A percentile compares a stretch with the other conserved stretches of the same genome.
Conservation (phyloP, 345 rosid genomes). For the Odontarrhena argentea region DNA sequence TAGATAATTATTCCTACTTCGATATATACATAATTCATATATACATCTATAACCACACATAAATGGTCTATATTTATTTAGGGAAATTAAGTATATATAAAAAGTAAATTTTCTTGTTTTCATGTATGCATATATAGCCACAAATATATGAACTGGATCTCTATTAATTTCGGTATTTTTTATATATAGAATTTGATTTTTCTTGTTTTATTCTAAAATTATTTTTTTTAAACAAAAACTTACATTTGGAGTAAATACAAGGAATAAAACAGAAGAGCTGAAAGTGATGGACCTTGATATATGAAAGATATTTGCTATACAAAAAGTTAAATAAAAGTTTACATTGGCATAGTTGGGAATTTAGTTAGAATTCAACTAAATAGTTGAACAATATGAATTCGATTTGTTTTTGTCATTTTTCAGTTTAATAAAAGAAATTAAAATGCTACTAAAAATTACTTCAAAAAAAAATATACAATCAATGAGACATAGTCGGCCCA, state of each 20-base stretch:
- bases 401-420: constrained; percentile 15
- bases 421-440: background rate
- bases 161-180: no score
- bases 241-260: background rate
- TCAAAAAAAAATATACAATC: constrained; percentile 5
- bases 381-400: constrained; percentile 20
- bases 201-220: no score
- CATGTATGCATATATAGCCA: no score
- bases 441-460: background rate
- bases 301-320: constrained; percentile 23
- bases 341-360: constrained; percentile 15
- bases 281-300: constrained; percentile 27
- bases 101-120: no score
- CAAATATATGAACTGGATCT: no score
- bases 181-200: no score
- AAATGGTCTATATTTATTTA: background rate
- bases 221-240: background rate
- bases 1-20: constrained; percentile 26
- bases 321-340: constrained; percentile 1
- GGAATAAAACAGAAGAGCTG: constrained; percentile 23
- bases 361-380: constrained; percentile 27
- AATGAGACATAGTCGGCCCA: constrained; percentile 30
- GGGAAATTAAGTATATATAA: background rate
- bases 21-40: constrained; percentile 10
- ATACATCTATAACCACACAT: constrained; percentile 10